Conservation (phyloP, 2,329 filamentous ascomycete genomes). For the Pestalotiopsis sp. region DNA sequence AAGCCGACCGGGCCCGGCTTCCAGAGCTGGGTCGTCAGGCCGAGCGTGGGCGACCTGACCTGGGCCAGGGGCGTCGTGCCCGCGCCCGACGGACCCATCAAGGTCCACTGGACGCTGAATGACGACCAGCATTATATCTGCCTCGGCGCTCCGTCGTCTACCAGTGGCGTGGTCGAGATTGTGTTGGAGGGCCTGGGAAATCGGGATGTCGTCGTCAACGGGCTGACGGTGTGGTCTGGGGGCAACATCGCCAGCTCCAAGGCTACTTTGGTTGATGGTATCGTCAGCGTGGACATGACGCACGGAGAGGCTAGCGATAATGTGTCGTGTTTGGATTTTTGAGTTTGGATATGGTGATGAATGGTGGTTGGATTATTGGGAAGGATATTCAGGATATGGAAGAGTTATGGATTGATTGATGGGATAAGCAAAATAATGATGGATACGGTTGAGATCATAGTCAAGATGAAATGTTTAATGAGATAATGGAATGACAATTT, state of each 20-base stretch:
- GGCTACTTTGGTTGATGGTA: constrained; percentile 12
- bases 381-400: neutral
- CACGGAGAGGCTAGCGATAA: neutral
- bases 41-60: constrained; percentile 35
- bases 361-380: too few species aligned
- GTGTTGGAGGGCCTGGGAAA: constrained; percentile 6
- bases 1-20: constrained; percentile 47
- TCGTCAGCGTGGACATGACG: constrained; percentile 2
- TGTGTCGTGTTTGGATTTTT: neutral
- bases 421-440: neutral
- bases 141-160: constrained; percentile 33
- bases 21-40: constrained; percentile 40
- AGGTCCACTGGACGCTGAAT: constrained; percentile 39
- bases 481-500: too few species aligned
- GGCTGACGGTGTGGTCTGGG: constrained; percentile 4
- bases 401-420: neutral
- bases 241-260: neutral
- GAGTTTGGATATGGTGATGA: neutral
- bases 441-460: too few species aligned
- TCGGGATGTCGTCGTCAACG: neutral
- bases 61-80: constrained; percentile 48
- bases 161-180: constrained; percentile 29
- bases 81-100: constrained; percentile 41
- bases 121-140: constrained; percentile 26
- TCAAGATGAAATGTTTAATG: too few species aligned